Base-by-base conservation (phyloP, 768 basidiomycete genomes). In the Mycena pura region DNA sequence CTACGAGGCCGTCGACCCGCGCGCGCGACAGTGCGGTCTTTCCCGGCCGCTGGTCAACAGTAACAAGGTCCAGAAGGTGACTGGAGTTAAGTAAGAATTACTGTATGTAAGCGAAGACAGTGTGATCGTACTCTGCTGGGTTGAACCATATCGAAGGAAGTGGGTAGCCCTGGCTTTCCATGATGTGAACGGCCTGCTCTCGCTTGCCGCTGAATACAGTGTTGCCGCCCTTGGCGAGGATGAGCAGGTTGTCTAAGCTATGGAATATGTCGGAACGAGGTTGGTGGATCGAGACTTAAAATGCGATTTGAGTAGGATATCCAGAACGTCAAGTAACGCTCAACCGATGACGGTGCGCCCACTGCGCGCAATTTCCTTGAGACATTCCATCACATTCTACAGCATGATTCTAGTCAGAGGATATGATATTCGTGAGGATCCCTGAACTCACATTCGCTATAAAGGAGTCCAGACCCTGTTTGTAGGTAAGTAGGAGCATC, bases 341-440 rank as follows among this genome's bases (percentile, higher is more conserved):
- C 27, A 38, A 51, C 57, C 49, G 11, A 60, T 60, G 9, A 60
- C 79, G 6, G 79, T 81, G 17, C 79, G 70, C 5, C 80, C 80
- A 17, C 73, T 74, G 1, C 71, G 58, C 3, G 78, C 78, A 39
- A 81, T 78, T 36, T 75, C 73, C 32, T 72, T 69, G 10, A 83
- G 71, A 4, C 75, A 76, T 55, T 78, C 69, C 78, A 82, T 80
- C 9, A 83, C 77, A 66, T 76, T 81, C 57, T 64, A 21, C 24
- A n/a, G 14, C 3, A 25, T n/a, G n/a, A n/a, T n/a, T n/a, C n/a
- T n/a, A n/a, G n/a, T n/a, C n/a, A 27, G 2, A 38, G 11, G 19
- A 36, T 21, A 38, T 6, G 10, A 25, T 17, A 9, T 21, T 9
- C 6, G 17, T 1, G 11, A 38, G 32, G 13, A 32, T 28, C 14